Conservation (phyloP, 2,329 filamentous ascomycete genomes). For the Aspergillus neoniger region DNA sequence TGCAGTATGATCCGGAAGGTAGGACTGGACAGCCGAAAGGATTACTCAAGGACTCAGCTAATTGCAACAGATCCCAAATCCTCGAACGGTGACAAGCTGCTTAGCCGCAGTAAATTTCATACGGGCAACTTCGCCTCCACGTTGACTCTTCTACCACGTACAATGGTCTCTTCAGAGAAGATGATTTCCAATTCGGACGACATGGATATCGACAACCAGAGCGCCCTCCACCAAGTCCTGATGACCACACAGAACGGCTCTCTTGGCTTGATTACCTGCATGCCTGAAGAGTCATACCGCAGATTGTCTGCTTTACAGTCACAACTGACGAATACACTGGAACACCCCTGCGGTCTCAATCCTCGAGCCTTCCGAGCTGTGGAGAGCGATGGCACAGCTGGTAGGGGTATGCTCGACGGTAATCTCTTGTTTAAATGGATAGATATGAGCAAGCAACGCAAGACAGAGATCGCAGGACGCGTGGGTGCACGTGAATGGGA, state of each 20-base stretch:
- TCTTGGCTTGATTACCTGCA: slow-evolving; percentile 72
- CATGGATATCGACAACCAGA: slow-evolving; percentile 40
- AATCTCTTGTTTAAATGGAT: slow-evolving; percentile 72
- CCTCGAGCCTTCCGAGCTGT: slow-evolving; percentile 72
- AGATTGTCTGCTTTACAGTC: slow-evolving; percentile 78
- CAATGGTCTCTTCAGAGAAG: slow-evolving; percentile 50
- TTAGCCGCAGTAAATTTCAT: slow-evolving; percentile 86
- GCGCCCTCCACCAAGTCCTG: slow-evolving; percentile 59
- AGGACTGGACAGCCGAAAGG: slow-evolving; percentile 41
- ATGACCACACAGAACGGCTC: slow-evolving; percentile 75
- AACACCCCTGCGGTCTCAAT: slow-evolving; percentile 78
- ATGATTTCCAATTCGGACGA: slow-evolving; percentile 37
- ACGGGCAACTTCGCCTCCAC: slow-evolving; percentile 76
- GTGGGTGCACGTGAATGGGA: slow-evolving; percentile 69
- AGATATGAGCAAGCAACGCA: slow-evolving; percentile 70
- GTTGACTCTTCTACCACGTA: slow-evolving; percentile 74
- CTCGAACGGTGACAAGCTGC: slow-evolving; percentile 80
- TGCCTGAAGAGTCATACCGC: slow-evolving; percentile 79
- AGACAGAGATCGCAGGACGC: slow-evolving; percentile 71
- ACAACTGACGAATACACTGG: slow-evolving; percentile 74
- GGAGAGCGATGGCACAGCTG: slow-evolving; percentile 51
- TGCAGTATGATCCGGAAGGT: slow-evolving; percentile 96
- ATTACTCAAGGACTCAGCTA: slow-evolving; percentile 1
- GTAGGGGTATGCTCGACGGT: slow-evolving; percentile 74
- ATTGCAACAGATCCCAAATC: slow-evolving; percentile 76